Base-by-base conservation (phyloP, 352 stramenopile genomes). In the Pythium vanterpoolii region DNA sequence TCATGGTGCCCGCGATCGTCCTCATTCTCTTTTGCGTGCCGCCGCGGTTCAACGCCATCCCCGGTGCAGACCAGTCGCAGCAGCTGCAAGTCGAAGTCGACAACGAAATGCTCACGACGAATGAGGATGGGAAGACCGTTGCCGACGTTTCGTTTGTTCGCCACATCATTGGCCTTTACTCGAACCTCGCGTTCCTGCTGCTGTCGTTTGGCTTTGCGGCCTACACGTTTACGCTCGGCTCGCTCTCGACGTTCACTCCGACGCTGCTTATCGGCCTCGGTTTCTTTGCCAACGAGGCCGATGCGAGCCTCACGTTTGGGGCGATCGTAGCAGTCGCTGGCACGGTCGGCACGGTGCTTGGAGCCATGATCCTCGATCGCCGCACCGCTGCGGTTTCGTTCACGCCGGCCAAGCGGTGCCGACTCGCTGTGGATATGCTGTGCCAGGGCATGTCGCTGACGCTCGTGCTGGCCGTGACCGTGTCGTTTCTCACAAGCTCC, bases 231-330 rank as follows among this genome's bases (percentile, higher is more conserved):
- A 89, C 89, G 26, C 48, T 96, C 27, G 87, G 80, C 9, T 84
- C 77, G 1, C 72, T 98, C 26, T 88, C 74, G 47, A 80, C 80
- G 11, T 98, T 97, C 69, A 91, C 82, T 30, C 85, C 85, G 0
- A 73, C 76, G 28, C 93, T 98, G 53, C 76, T 98, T 56, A 87
- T 97, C 26, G 84, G 87, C 1, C 71, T 97, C 21, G 87, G 88
- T 10, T 72, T 97, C 7, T 95, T 95, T 48, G 68, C 79, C 19
- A 77, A 63, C 1, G 87, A 98, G 63, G 89, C 76, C 11, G 72
- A 78, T 5, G 90, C 92, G 24, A 87, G 86, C n/a, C 68, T 93
- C 8, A 72, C 92, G 9, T 98, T 98, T 64, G 91, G 93, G 19
- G 78, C 62, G 0, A 64, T 93, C 56, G 77, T 90, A 36, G 77